Base-by-base conservation (phyloP, 345 rosid genomes). In the Aegle marmelos region DNA sequence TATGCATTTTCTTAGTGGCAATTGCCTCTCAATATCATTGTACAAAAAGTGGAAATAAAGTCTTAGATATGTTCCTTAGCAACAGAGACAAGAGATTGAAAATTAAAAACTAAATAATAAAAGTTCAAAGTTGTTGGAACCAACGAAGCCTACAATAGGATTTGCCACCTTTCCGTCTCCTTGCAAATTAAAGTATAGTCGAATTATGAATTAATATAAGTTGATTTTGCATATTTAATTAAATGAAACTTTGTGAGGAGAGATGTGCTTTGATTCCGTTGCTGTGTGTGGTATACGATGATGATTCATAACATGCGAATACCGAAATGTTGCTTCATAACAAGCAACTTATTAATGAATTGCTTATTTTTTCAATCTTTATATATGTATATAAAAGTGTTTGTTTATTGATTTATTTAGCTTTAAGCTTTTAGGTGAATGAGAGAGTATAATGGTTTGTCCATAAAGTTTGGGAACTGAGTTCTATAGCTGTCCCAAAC, bases 61-160 rank as follows among this genome's bases (percentile, higher is more conserved):
- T 45, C 17, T 45, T 11, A 45, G 17, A 13, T 45, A 45, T 45
- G 50, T 45, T 45, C 17, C 17, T 13, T 41, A 41, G 9, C 50
- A 41, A 41, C 16, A 10, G 4, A 41, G 4, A 45, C 13, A 41
- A 11, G 16, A 2, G 16, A 41, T 11, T 11, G 76, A 67, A 63
- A 37, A 66, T 59, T 45, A 36, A 66, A 58, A 68, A 57, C 36
- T 41, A 31, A 71, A 64, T 33, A 80, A 33, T 17, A 63, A 63
- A 63, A 30, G 24, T 31, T 31, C 0, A 19, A 63, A 63, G 68
- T 63, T 31, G 58, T 77, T 63, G 33, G 28, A 27, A 75, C 78
- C 83, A 81, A 62, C 85, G 83, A 85, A 81, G 85, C 70, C 82
- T 81, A 78, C 56, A n/a, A 80, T 25, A 72, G 33, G 72, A 41